Percentiles rank a stretch among this genome's conserved stretches.
Evolutionary conservation across 805 yeast species (phyloP).

Genomic region (Saccharomyces mikatae): DNA sequence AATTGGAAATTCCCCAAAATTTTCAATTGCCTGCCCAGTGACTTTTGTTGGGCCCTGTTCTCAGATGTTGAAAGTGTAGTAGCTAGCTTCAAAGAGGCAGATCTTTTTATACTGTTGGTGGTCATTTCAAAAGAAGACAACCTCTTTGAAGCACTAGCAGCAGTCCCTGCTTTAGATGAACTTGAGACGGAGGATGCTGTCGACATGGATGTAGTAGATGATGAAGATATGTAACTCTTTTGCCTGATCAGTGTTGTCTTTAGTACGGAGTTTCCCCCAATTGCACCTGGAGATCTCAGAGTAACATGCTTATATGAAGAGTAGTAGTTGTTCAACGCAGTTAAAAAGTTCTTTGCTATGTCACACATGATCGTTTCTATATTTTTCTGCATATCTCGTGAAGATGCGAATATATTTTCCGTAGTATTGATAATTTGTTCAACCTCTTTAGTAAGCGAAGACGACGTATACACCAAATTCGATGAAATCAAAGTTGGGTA

Average conservation of each 20-base stretch:
- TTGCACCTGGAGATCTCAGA: conserved; percentile 69
- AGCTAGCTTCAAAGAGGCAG: conserved; percentile 29
- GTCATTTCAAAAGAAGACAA: conserved; percentile 23
- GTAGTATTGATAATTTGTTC: not conserved
- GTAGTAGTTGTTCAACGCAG: conserved; percentile 58
- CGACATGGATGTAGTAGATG: conserved; percentile 5
- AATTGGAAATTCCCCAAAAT: conserved; percentile 68
- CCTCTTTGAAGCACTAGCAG: conserved; percentile 10
- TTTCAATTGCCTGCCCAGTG: conserved; percentile 66
- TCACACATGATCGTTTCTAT: conserved; percentile 67
- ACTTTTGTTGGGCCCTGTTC: conserved; percentile 37
- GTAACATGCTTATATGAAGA: conserved; percentile 72
- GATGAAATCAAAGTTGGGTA: conserved; percentile 28
- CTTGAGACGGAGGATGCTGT: conserved; percentile 1
- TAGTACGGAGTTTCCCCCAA: conserved; percentile 42
- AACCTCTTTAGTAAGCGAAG: not conserved
- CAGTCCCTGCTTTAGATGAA: conserved; percentile 1
- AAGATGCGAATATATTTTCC: not conserved
- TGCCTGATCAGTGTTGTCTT: conserved; percentile 29
- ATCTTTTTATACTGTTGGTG: conserved; percentile 32
- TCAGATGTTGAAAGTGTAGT: conserved; percentile 28
- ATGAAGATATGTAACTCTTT: conserved; percentile 2
- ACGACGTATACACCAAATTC: conserved; percentile 18
- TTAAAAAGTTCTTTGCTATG: conserved; percentile 54
- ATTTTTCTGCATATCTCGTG: conserved; percentile 16